Base-by-base conservation (phyloP, 2,329 filamentous ascomycete species). In the Cladosporium velox region DNA sequence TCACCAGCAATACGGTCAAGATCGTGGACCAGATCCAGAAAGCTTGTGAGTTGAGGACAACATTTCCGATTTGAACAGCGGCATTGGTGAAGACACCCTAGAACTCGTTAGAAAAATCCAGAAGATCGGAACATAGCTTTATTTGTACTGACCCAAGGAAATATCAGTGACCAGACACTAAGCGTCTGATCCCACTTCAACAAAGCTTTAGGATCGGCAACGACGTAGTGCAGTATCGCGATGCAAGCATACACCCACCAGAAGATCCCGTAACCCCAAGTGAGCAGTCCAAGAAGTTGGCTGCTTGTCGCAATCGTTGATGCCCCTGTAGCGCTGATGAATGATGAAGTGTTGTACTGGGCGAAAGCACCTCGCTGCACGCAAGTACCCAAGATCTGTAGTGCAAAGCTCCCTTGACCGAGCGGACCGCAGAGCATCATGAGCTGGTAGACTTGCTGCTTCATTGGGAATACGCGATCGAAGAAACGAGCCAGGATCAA, bases 361-460 rank as follows among this genome's bases (percentile, higher is more conserved):
- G 55, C 66, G 51, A 65, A 67, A 4, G 67, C 67, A 7, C 64
- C 61, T 18, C 66, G 32, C 51, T 69, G 52, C 15, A 69, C 66
- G 21, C 59, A 59, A 7, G 34, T 28, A 6, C 67, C 68, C 30
- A 70, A 49, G 26, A 66, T 67, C 57, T 61, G 57, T 30, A 70
- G n/a, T 10, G 67, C 68, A 64, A 70, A 70, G 18, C 65, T 61
- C 0, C 64, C 67, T 54, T 70, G 68, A 4, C 68, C 68, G 14
- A 64, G 61, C 15, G 68, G 68, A 15, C 68, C 68, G 51, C 65
- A 69, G 4, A 69, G 38, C 24, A 70, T 69, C 68, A 70, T 69
- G n/a, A 69, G 15, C 51, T 67, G 65, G 49, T 68, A 68, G 18
- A 68, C 65, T 15, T 66, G 65, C 62, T 68, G 44, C 34, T 68